A percentile compares a stretch with the other conserved stretches of the same genome.
Evolutionary conservation across 2,329 filamentous ascomycete species (phyloP).

Genomic region (Aspergillus tubingensis): DNA sequence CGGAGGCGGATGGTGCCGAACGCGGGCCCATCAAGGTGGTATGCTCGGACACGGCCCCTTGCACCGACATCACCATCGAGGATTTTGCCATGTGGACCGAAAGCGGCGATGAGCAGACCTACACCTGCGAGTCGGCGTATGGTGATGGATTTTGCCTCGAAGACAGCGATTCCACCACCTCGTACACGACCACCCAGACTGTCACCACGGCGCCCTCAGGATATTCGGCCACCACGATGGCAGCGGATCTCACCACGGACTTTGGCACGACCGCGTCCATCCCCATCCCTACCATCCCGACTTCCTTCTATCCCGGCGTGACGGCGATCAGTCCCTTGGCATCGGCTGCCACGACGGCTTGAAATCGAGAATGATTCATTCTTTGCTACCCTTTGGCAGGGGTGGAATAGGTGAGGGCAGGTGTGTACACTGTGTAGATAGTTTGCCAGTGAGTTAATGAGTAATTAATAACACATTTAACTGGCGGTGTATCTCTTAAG

Average conservation of each 20-base stretch:
- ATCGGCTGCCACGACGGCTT: neutral
- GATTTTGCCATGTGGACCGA: conserved; percentile 54
- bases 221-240: conserved; percentile 32
- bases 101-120: conserved; percentile 29
- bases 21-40: conserved; percentile 57
- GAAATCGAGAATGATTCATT: neutral
- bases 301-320: conserved; percentile 33
- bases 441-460: no score
- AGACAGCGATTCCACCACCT: conserved; percentile 18
- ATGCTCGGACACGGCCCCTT: conserved; percentile 55
- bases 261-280: conserved; percentile 30
- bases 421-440: no score
- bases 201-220: conserved; percentile 29
- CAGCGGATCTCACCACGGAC: conserved; percentile 25
- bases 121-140: conserved; percentile 54
- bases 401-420: no score
- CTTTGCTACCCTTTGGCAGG: neutral
- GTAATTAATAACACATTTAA: no score
- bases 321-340: conserved; percentile 33
- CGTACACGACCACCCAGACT: conserved; percentile 27
- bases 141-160: conserved; percentile 52
- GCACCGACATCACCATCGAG: conserved; percentile 53
- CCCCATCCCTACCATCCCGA: conserved; percentile 24
- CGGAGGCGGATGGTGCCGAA: conserved; percentile 48
- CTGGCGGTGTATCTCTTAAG: neutral